Conservation (phyloP, 805 yeast species). For the Starmerella tilneyi region DNA sequence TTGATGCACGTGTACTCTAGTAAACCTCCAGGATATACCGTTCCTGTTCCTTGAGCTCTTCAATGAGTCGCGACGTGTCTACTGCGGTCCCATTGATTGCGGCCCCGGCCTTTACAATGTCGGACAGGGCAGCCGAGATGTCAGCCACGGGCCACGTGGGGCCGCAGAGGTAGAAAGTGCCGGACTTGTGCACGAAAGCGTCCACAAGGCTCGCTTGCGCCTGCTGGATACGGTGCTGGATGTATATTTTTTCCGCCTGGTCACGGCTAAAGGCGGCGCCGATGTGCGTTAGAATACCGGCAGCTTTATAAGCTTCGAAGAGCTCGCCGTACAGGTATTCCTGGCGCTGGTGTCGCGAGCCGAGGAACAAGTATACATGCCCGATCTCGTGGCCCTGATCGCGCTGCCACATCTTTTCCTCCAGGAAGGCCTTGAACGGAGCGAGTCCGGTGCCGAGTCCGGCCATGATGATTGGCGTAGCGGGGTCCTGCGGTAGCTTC, state of each 20-base stretch:
- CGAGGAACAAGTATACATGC: constrained; percentile 74
- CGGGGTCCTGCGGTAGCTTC: constrained; percentile 82
- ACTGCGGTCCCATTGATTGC: constrained; percentile 51
- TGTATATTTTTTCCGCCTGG: constrained; percentile 87
- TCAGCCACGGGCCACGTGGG: constrained; percentile 99
- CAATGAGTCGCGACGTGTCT: constrained; percentile 71
- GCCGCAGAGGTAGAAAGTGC: constrained; percentile 93
- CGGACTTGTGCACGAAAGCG: constrained; percentile 67
- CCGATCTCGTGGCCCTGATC: constrained; percentile 85
- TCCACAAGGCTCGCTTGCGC: constrained; percentile 60
- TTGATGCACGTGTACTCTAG: constrained; percentile 35
- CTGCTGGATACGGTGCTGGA: constrained; percentile 85
- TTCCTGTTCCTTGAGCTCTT: constrained; percentile 85
- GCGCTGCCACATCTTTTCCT: constrained; percentile 88
- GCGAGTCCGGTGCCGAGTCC: constrained; percentile 97
- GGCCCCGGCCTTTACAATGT: constrained; percentile 66
- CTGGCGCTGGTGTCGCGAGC: constrained; percentile 90
- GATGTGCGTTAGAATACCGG: constrained; percentile 82
- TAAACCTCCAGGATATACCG: constrained; percentile 90
- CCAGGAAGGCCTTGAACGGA: constrained; percentile 94
- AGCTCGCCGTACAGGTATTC: constrained; percentile 93
- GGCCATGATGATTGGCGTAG: constrained; percentile 89
- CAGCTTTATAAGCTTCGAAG: constrained; percentile 92
- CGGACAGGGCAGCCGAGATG: constrained; percentile 79
- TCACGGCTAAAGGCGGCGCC: constrained; percentile 99